A percentile compares a stretch with the other conserved stretches of the same genome.
Conservation (phyloP, 1,284 basidiomycete species). For the Chondrostereum purpureum region DNA sequence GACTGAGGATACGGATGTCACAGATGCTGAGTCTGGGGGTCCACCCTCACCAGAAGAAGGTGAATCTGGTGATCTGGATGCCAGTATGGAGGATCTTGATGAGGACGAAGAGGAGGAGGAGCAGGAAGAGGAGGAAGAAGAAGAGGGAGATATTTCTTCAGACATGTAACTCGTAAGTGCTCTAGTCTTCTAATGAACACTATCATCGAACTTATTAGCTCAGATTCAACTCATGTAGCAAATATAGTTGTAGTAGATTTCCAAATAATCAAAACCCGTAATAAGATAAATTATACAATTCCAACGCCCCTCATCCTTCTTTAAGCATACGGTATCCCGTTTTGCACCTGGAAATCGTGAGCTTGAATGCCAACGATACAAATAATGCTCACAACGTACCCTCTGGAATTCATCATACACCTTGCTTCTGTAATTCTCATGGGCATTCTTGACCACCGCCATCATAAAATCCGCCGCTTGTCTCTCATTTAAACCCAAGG, state of each 20-base stretch:
- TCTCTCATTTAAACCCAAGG: constrained; percentile 75
- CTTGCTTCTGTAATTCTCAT: constrained; percentile 88
- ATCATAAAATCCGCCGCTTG: constrained; percentile 93
- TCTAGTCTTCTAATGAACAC: constrained; percentile 34
- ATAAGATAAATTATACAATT: constrained; percentile 1
- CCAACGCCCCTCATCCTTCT: too few species aligned
- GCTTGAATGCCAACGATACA: too few species aligned
- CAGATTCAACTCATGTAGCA: too few species aligned
- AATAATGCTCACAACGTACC: too few species aligned
- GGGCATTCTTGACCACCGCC: constrained; percentile 84
- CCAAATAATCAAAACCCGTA: too few species aligned
- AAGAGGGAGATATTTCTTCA: constrained; percentile 3
- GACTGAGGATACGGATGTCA: constrained; percentile 43
- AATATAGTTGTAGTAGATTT: too few species aligned
- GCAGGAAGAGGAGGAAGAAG: constrained; percentile 32
- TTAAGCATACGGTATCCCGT: too few species aligned
- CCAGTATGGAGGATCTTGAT: constrained; percentile 68
- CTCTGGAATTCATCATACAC: constrained; percentile 92
- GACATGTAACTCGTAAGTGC: constrained; percentile 22
- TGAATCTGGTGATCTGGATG: constrained; percentile 63
- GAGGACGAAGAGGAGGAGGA: constrained; percentile 40
- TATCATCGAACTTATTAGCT: not conserved
- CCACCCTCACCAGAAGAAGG: constrained; percentile 37
- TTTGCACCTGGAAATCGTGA: too few species aligned
- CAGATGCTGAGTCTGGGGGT: constrained; percentile 29